Evolutionary conservation across 305 asterid species (phyloP), one percentile per base, ranked within the genome.

Genomic region (Salvia sclarea): DNA sequence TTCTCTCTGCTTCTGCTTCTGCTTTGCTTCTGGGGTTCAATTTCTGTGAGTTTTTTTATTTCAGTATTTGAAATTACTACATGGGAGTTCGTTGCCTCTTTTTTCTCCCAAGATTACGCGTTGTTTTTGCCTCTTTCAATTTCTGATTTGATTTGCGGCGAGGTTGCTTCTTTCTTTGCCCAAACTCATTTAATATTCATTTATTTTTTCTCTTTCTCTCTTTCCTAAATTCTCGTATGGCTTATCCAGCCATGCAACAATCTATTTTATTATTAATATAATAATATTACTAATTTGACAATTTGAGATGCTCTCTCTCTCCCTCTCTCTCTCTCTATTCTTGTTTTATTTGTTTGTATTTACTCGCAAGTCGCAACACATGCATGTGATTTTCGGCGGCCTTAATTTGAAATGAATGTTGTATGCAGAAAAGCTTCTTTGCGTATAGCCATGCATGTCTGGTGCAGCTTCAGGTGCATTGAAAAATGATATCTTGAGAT

Each of bases 121-220:
- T 22, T 55, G 21, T 28, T 54, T 54, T 52, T 16, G 12, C 45
- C 37, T 49, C 35, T 30, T 71, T 61, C 41, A 65, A 31, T 21
- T 22, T 38, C 21, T 58, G 40, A 68, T 11, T 20, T 53, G 17
- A 50, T n/a, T n/a, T 17, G 41, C 17, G 9, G 13, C 45, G 61
- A 63, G 59, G 38, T 72, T 77, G 65, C 78, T 67, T 77, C 67
- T 72, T 67, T 25, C 55, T 66, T 76, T 72, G 65, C 69, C 55
- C 38, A 67, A 76, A 75, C 64, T 48, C 64, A 57, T 43, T 7
- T 48, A 40, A 45, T 17, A 70, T 68, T 62, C 60, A 62, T 60
- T 68, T 55, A 71, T 61, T 66, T 53, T 38, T 49, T 40, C 31
- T 47, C 40, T 62, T 71, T 24, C 21, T 9, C 21, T 50, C 25